Evolutionary conservation across 2,329 filamentous ascomycete genomes (phyloP), one percentile per base, ranked within the genome.

Genomic region (Diaporthe eres): DNA sequence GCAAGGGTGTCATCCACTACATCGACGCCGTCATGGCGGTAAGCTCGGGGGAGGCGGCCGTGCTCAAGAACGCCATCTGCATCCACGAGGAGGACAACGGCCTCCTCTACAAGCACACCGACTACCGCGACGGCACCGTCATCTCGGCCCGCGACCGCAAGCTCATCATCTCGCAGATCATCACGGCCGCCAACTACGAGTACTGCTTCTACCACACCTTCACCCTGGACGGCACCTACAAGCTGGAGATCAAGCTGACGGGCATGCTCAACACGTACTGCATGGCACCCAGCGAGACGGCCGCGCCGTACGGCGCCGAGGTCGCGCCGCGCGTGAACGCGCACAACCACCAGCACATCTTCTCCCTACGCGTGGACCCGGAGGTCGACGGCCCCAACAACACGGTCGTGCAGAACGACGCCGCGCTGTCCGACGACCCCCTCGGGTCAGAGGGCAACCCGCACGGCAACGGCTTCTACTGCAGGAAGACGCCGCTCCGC

Each of bases 121-220:
- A 98, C 84, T 98, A 98, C 90, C 91, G 96, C 51, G 96, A 98
- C 81, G 94, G 97, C 60, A 96, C 94, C 0, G 91, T 92, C 74
- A 95, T 97, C 15, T 94, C 98, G 4, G 98, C 95, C 0, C 93
- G 96, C 37, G 95, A 93, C 2, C 92, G 95, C 72, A 97, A 97
- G 83, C 90, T 98, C 74, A 90, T 98, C 81, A 89, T 98, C 79
- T 95, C 95, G 78, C 95, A 98, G 80, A 94, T 98, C 81, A 98
- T 98, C 86, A 98, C 96, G 0, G 96, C 96, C 0, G 96, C 96
- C 42, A 98, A 98, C 87, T 98, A 98, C 85, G 96, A 98, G 84
- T 98, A 98, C 85, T 87, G 87, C 2, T 84, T 89, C 37, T 87
- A 96, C 87, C 98, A 95, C 95, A 93, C 95, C 79, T 95, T 98